Percentiles rank a stretch among this genome's conserved stretches.
Conservation (phyloP, 2,329 filamentous ascomycete genomes). For the Hymenoscyphus infarciens region DNA sequence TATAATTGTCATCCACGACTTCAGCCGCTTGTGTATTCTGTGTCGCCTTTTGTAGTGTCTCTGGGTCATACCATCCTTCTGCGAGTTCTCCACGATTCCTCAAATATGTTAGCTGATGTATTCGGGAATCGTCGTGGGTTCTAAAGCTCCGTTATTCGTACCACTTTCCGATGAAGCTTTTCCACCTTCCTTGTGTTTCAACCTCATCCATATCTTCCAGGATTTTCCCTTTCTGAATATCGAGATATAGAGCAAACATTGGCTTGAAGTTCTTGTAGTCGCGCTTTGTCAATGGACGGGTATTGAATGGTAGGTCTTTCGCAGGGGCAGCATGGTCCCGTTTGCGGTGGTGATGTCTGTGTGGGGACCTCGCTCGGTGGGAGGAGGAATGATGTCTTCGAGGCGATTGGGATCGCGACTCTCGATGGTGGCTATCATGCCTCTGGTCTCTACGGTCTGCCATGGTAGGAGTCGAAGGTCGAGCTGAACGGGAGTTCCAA, state of each 20-base stretch:
- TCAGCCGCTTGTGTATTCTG: slow-evolving; percentile 19
- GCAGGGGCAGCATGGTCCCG: slow-evolving; percentile 23
- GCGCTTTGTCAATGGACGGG: slow-evolving; percentile 62
- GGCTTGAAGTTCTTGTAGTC: slow-evolving; percentile 65
- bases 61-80: slow-evolving; percentile 90
- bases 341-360: slow-evolving; percentile 36
- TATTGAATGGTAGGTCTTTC: slow-evolving; percentile 58
- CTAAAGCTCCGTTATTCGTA: slow-evolving; percentile 38
- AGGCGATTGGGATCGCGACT: slow-evolving; percentile 23
- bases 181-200: slow-evolving; percentile 84
- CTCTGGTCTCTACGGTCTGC: slow-evolving; percentile 2
- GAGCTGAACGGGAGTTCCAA: too few species aligned
- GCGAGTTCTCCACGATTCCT: slow-evolving; percentile 83
- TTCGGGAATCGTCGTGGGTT: background rate
- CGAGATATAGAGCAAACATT: slow-evolving; percentile 79
- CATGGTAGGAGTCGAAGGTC: background rate
- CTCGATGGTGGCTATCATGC: slow-evolving; percentile 5
- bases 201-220: slow-evolving; percentile 66
- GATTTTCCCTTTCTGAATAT: slow-evolving; percentile 77
- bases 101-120: slow-evolving; percentile 43
- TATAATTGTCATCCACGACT: slow-evolving; percentile 9
- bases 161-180: slow-evolving; percentile 90
- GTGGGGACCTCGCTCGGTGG: slow-evolving; percentile 23
- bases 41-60: slow-evolving; percentile 42
- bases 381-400: slow-evolving; percentile 12